phyloP scores from a whole-genome alignment of 345 rosid species.

The Hibiscus tridactylites region DNA sequence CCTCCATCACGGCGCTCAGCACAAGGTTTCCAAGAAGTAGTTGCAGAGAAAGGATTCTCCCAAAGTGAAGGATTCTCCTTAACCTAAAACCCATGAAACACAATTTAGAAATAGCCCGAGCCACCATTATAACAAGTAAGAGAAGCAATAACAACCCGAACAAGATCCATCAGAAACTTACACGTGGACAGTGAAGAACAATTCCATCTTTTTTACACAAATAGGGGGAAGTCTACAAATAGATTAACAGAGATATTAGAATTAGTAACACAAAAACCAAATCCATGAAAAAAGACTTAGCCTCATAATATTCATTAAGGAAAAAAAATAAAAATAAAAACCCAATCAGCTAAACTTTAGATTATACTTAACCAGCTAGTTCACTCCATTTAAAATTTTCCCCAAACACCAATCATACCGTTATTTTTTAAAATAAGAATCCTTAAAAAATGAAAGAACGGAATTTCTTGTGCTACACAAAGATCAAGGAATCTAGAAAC shows the following conservation, averaged over 20 bases:
- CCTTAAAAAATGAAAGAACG: too few relatives aligned
- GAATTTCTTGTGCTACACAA: too few relatives aligned
- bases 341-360: background rate
- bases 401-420: too few relatives aligned
- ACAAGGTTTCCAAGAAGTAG: constrained; percentile 99
- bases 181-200: constrained; percentile 84
- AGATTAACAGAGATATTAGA: constrained; percentile 7
- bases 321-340: too few relatives aligned
- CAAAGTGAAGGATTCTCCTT: constrained; percentile 92
- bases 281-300: background rate
- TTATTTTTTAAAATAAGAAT: too few relatives aligned
- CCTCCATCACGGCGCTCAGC: constrained; percentile 83
- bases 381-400: background rate
- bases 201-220: constrained; percentile 94
- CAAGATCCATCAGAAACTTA: constrained; percentile 33
- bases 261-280: constrained; percentile 1
- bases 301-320: background rate
- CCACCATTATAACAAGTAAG: background rate
- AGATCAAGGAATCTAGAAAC: too few relatives aligned
- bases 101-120: background rate
- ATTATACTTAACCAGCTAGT: background rate
- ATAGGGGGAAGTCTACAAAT: constrained; percentile 70
- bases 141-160: background rate
- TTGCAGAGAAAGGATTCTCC: constrained; percentile 92
- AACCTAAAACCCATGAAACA: constrained; percentile 40